phyloP scores from a whole-genome alignment of 2,329 filamentous ascomycete genomes.

The Leptodontidium sp. region DNA sequence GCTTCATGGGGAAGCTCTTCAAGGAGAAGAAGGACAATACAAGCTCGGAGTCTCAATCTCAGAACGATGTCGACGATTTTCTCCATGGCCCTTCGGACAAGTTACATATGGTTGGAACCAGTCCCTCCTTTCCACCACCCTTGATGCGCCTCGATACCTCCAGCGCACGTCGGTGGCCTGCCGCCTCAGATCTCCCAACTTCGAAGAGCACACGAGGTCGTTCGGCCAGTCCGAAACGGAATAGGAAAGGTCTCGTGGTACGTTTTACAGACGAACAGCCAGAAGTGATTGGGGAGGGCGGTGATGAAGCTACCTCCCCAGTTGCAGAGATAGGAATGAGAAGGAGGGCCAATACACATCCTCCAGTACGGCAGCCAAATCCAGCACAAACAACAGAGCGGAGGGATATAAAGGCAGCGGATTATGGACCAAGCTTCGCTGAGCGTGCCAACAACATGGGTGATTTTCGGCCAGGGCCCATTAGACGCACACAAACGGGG shows the following conservation, averaged over 20 bases:
- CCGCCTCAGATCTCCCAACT: constrained; percentile 51
- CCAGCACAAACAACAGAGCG: constrained; percentile 24
- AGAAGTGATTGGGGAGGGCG: constrained; percentile 88
- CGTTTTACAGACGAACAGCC: constrained; percentile 77
- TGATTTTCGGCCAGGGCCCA: constrained; percentile 59
- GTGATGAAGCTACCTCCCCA: constrained; percentile 82
- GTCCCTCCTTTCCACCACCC: constrained; percentile 47
- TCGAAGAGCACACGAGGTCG: constrained; percentile 31
- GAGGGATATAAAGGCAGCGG: constrained; percentile 19
- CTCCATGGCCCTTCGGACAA: constrained; percentile 64
- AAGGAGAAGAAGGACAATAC: constrained; percentile 49
- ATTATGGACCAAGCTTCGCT: constrained; percentile 25
- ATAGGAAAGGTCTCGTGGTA: constrained; percentile 75
- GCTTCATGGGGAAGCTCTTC: constrained; percentile 64
- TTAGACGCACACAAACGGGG: constrained; percentile 67
- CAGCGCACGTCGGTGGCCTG: constrained; percentile 59
- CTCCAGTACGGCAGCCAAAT: constrained; percentile 32
- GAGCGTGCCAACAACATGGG: constrained; percentile 27
- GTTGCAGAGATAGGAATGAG: constrained; percentile 75
- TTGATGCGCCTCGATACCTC: constrained; percentile 54
- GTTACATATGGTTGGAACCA: constrained; percentile 60
- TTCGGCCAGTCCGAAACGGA: constrained; percentile 50
- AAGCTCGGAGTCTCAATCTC: constrained; percentile 37
- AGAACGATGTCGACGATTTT: constrained; percentile 65
- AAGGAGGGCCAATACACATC: constrained; percentile 46